Conservation (phyloP, 306 rosid species). For the Fragaria ananassa region DNA sequence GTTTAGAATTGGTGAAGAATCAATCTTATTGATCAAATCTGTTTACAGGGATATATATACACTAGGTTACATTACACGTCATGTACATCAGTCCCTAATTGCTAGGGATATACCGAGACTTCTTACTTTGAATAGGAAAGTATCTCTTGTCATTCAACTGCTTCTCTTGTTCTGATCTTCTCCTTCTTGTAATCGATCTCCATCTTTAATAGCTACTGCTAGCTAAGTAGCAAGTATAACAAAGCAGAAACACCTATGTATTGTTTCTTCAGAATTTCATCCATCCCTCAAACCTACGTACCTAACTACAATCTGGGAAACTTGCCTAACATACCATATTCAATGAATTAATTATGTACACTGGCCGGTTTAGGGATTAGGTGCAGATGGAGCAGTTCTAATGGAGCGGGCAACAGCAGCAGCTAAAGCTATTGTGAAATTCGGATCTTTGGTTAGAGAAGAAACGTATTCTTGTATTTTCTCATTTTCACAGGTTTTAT, state of each 20-base stretch:
- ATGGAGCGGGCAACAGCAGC: conserved; percentile 60
- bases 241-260: not conserved
- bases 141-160: too few species aligned
- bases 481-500: not conserved
- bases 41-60: too few species aligned
- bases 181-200: too few species aligned
- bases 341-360: too few species aligned
- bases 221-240: not conserved
- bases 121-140: too few species aligned
- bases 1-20: too few species aligned
- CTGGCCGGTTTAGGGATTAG: not conserved
- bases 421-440: conserved; percentile 50
- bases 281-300: not conserved
- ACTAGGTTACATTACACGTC: too few species aligned
- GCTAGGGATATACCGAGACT: too few species aligned
- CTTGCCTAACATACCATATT: not conserved
- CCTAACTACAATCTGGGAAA: not conserved
- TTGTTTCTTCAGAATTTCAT: not conserved
- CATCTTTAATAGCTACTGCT: too few species aligned
- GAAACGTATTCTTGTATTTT: conserved; percentile 46
- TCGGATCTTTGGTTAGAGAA: conserved; percentile 47
- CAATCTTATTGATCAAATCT: too few species aligned
- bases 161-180: too few species aligned
- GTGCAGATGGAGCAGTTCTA: not conserved
- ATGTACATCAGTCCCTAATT: too few species aligned